phyloP scores from a whole-genome alignment of 192 early-diverging fungal genomes.

The Phlyctochytrium arcticum region DNA sequence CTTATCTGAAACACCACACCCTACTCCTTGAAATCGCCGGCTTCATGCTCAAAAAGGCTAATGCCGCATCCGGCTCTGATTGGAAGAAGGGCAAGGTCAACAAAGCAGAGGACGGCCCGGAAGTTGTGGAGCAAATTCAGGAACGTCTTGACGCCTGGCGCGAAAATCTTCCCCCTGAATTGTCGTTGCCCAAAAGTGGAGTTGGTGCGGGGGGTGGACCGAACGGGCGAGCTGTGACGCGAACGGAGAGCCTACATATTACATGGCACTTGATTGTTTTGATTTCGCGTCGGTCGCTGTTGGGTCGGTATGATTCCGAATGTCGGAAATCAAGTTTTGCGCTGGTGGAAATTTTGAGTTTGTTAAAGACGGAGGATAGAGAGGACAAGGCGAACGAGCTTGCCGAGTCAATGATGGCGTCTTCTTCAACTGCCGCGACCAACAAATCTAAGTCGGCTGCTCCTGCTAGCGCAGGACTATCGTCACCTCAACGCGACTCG shows the following conservation, averaged over 20 bases:
- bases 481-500: no score
- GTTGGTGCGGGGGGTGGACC: not conserved
- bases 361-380: not conserved
- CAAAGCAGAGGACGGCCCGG: constrained; percentile 4
- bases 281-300: not conserved
- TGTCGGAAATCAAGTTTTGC: not conserved
- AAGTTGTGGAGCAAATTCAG: constrained; percentile 2
- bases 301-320: constrained; percentile 7
- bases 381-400: not conserved
- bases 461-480: no score
- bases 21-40: constrained; percentile 8
- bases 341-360: constrained; percentile 5
- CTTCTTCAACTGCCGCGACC: no score
- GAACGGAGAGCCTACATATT: constrained; percentile 2
- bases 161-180: constrained; percentile 1
- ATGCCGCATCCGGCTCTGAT: not conserved
- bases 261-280: constrained; percentile 7
- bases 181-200: not conserved
- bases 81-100: not conserved
- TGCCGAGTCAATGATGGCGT: no score
- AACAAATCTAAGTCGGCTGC: no score
- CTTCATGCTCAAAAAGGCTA: not conserved
- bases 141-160: constrained; percentile 6
- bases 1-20: constrained; percentile 12
- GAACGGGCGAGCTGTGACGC: not conserved